These are phyloP conservation scores for Tricholoma terreum DNA, from an alignment of 768 basidiomycete genomes.

Conservation along the genomic window DNA sequence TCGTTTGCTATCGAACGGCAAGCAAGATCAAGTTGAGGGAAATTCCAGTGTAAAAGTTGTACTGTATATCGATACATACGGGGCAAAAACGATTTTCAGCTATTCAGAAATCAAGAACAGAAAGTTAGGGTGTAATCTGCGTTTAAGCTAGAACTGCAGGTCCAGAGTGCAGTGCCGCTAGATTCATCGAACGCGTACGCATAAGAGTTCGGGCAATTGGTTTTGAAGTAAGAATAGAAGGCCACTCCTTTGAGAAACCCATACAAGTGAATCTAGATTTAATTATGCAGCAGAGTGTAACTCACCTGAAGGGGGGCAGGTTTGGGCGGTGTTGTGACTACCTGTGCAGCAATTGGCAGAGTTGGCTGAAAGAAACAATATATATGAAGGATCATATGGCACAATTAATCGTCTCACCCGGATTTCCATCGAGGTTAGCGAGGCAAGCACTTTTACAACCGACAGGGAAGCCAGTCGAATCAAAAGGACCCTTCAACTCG, in stretches of 20 bases:
- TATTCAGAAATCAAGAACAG: constrained; percentile 22
- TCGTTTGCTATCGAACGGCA: no score
- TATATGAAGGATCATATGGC: not conserved
- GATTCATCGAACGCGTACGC: constrained; percentile 51
- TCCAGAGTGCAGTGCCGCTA: constrained; percentile 47
- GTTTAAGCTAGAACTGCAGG: constrained; percentile 29
- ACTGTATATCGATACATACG: no score
- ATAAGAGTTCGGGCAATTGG: constrained; percentile 31
- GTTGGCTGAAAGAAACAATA: constrained; percentile 16
- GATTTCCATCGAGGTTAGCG: constrained; percentile 33
- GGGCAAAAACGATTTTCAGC: no score
- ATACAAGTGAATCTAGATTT: not conserved
- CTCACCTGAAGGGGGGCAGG: constrained; percentile 33
- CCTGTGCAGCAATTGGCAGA: constrained; percentile 39
- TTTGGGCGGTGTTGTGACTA: constrained; percentile 28
- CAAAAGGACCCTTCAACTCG: constrained; percentile 50
- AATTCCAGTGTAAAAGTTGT: no score
- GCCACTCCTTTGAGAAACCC: constrained; percentile 16
- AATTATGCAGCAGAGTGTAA: constrained; percentile 8
- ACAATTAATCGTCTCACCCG: constrained; percentile 8
- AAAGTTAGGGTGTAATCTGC: constrained; percentile 31
- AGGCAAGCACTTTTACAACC: constrained; percentile 54
- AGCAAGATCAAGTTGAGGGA: no score
- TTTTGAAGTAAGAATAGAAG: constrained; percentile 26
- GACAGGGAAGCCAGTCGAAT: constrained; percentile 41